A percentile compares a stretch with the other conserved stretches of the same genome.
Conservation (phyloP, 768 basidiomycete genomes). For the Phylloporus scabripes region DNA sequence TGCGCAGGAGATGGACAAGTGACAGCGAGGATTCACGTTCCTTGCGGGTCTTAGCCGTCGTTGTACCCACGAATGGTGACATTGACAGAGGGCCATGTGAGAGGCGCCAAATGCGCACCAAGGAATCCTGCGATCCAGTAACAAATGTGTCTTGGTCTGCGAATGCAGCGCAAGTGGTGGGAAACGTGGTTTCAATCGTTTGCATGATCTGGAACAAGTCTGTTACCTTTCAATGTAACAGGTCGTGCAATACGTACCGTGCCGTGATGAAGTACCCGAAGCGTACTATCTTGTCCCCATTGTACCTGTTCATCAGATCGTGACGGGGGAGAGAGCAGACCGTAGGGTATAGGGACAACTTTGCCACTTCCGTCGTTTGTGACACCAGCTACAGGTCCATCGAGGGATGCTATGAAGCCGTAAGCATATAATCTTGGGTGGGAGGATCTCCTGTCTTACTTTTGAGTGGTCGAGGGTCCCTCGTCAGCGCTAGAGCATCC, state of each 20-base stretch:
- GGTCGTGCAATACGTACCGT: constrained; percentile 37
- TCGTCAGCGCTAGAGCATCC: constrained; percentile 64
- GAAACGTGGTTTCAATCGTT: constrained; percentile 67
- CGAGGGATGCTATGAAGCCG: constrained; percentile 36
- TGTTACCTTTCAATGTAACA: neutral
- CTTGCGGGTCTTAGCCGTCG: constrained; percentile 12
- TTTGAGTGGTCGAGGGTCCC: constrained; percentile 51
- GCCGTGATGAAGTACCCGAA: constrained; percentile 59
- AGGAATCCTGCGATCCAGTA: constrained; percentile 76
- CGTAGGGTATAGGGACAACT: constrained; percentile 57
- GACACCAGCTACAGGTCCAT: constrained; percentile 37
- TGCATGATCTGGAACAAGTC: constrained; percentile 52
- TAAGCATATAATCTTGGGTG: constrained; percentile 2
- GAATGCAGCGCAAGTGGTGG: constrained; percentile 70
- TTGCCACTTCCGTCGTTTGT: constrained; percentile 41
- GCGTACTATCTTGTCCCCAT: constrained; percentile 56
- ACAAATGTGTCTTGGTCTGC: constrained; percentile 68
- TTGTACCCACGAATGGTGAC: constrained; percentile 20
- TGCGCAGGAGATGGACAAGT: constrained; percentile 72
- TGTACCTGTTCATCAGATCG: constrained; percentile 64
- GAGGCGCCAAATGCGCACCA: constrained; percentile 79
- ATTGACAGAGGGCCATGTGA: constrained; percentile 27
- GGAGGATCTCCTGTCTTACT: constrained; percentile 33
- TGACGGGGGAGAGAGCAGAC: constrained; percentile 51
- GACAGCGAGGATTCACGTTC: constrained; percentile 28